phyloP scores from a whole-genome alignment of 2,329 filamentous ascomycete species.

The Didymellaceae sp. region DNA sequence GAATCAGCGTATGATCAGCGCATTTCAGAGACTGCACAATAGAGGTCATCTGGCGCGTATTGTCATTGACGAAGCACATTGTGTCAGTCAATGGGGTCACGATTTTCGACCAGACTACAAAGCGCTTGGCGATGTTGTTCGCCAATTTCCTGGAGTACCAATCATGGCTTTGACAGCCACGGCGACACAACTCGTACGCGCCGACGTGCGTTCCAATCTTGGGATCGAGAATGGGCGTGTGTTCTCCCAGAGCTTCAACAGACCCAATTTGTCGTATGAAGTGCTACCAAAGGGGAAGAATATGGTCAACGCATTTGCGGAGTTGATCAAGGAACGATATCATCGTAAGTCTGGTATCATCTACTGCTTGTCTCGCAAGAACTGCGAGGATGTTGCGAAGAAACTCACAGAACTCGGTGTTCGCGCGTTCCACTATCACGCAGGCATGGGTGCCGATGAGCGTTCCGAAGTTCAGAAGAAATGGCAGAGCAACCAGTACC shows the following conservation, averaged over 20 bases:
- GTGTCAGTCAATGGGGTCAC: conserved; percentile 98
- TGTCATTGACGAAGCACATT: conserved; percentile 98
- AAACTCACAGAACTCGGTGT: conserved; percentile 72
- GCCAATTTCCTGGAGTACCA: conserved; percentile 77
- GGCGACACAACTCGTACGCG: conserved; percentile 89
- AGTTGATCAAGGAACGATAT: conserved; percentile 75
- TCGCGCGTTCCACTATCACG: conserved; percentile 84
- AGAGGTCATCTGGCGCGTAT: conserved; percentile 81
- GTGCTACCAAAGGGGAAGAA: conserved; percentile 73
- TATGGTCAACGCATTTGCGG: conserved; percentile 62
- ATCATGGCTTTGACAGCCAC: conserved; percentile 96
- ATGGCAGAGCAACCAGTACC: conserved; percentile 81
- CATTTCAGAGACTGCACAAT: conserved; percentile 71
- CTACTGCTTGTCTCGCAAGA: conserved; percentile 86
- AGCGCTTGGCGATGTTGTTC: conserved; percentile 75
- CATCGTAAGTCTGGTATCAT: conserved; percentile 81
- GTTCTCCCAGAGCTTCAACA: conserved; percentile 93
- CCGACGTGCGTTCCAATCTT: conserved; percentile 92
- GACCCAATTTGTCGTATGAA: conserved; percentile 92
- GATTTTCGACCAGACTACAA: conserved; percentile 98
- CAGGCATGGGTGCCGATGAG: conserved; percentile 71
- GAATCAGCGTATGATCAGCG: conserved; percentile 71
- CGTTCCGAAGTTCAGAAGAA: conserved; percentile 75
- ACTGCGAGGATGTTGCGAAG: conserved; percentile 79
- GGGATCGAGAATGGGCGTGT: conserved; percentile 77